phyloP scores from a whole-genome alignment of 495 filamentous ascomycete genomes.

The Lepidopterella palustris region DNA sequence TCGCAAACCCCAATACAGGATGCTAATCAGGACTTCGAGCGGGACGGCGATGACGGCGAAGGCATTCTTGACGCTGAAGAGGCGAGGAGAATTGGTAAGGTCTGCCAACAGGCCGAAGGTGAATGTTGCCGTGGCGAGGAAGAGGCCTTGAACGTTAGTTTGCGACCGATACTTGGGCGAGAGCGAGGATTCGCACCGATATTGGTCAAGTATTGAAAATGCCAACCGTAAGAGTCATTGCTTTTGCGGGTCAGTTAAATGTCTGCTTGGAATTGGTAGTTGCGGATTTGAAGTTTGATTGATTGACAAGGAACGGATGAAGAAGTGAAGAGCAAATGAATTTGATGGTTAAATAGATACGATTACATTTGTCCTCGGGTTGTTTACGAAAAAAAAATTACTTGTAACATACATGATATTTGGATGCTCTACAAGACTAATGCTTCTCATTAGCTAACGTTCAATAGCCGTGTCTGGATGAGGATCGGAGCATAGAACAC shows the following conservation, averaged over 20 bases:
- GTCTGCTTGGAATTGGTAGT: constrained; percentile 14
- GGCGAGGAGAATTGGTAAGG: constrained; percentile 52
- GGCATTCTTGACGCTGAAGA: constrained; percentile 71
- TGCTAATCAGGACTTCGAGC: constrained; percentile 70
- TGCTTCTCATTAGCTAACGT: constrained; percentile 10
- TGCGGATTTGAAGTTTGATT: no score
- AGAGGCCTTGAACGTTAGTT: constrained; percentile 45
- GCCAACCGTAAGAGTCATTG: constrained; percentile 70
- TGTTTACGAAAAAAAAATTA: constrained; percentile 5
- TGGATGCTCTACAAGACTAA: constrained; percentile 39
- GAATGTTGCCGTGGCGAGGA: constrained; percentile 64
- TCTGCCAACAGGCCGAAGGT: constrained; percentile 66
- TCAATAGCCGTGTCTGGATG: no score
- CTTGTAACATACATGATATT: constrained; percentile 38
- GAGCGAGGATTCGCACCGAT: constrained; percentile 37
- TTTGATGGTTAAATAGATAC: background rate
- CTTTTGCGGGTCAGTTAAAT: constrained; percentile 33
- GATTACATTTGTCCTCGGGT: no score
- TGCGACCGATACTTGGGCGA: background rate
- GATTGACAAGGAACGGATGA: no score
- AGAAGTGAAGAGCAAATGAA: constrained; percentile 6
- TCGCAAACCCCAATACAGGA: constrained; percentile 79
- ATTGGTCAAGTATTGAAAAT: constrained; percentile 80
- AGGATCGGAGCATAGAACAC: constrained; percentile 9
- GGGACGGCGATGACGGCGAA: constrained; percentile 68